These are phyloP conservation scores for Rutstroemia sp. DNA, from an alignment of 2,329 filamentous ascomycete species.

Conservation along the genomic window DNA sequence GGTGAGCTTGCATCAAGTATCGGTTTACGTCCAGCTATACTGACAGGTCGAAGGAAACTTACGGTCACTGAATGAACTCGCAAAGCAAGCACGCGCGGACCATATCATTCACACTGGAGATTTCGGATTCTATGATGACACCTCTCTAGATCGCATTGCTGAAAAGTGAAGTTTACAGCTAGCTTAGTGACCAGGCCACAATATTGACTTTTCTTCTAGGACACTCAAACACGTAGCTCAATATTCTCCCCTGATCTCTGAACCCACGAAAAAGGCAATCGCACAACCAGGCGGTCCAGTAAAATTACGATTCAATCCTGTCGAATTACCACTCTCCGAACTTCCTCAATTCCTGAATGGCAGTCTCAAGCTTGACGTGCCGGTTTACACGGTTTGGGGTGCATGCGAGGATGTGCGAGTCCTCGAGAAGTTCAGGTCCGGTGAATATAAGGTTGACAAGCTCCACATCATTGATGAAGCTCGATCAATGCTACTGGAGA, in stretches of 20 bases:
- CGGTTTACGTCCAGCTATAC: constrained; percentile 8
- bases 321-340: constrained; percentile 86
- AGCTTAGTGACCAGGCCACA: constrained; percentile 9
- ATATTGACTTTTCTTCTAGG: constrained; percentile 40
- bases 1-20: constrained; percentile 38
- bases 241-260: constrained; percentile 89
- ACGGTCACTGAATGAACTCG: constrained; percentile 90
- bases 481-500: constrained; percentile 87
- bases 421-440: constrained; percentile 92
- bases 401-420: constrained; percentile 98
- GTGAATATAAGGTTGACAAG: constrained; percentile 96
- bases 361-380: constrained; percentile 84
- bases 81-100: constrained; percentile 87
- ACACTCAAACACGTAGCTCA: constrained; percentile 97
- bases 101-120: constrained; percentile 99
- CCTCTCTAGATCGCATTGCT: constrained; percentile 90
- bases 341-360: constrained; percentile 82
- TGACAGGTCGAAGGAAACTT: constrained; percentile 65
- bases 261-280: constrained; percentile 63
- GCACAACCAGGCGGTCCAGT: constrained; percentile 65
- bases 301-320: constrained; percentile 75
- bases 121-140: constrained; percentile 98
- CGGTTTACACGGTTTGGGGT: constrained; percentile 98
- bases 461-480: constrained; percentile 98
- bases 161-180: constrained; percentile 65